Percentiles rank a stretch among this genome's conserved stretches.
These are phyloP conservation scores for Ormosia emarginata DNA, from an alignment of 306 rosid genomes.

Conservation along the genomic window DNA sequence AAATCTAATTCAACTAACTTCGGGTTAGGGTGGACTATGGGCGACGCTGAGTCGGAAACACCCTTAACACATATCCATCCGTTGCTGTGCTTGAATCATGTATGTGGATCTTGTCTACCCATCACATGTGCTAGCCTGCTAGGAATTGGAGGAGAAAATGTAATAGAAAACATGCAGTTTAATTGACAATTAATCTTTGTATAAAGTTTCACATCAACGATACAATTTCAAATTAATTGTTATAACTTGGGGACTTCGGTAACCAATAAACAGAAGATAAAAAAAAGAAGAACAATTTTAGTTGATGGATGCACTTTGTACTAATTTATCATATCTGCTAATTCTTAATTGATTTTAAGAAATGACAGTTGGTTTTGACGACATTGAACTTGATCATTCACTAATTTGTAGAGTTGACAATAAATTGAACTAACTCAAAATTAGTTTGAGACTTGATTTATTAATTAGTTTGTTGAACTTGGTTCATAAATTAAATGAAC, in stretches of 20 bases:
- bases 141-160: neutral
- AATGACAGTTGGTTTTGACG: neutral
- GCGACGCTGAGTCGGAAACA: too few relatives aligned
- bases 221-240: neutral
- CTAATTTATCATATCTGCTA: neutral
- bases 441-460: too few relatives aligned
- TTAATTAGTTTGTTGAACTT: too few relatives aligned
- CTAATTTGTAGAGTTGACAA: too few relatives aligned
- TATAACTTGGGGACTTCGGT: neutral
- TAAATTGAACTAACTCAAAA: too few relatives aligned
- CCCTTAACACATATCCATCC: neutral
- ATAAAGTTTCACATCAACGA: neutral
- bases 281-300: too few relatives aligned
- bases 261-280: neutral
- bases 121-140: neutral
- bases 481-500: too few relatives aligned
- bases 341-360: neutral
- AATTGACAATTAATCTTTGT: neutral
- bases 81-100: neutral
- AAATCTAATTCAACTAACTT: too few relatives aligned
- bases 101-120: neutral
- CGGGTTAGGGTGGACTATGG: too few relatives aligned
- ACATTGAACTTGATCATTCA: neutral
- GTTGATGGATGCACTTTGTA: neutral
- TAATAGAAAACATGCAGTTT: neutral